Conservation (phyloP, 225 moss, liverwort and hornwort genomes). For the Takakia lepidozioides region DNA sequence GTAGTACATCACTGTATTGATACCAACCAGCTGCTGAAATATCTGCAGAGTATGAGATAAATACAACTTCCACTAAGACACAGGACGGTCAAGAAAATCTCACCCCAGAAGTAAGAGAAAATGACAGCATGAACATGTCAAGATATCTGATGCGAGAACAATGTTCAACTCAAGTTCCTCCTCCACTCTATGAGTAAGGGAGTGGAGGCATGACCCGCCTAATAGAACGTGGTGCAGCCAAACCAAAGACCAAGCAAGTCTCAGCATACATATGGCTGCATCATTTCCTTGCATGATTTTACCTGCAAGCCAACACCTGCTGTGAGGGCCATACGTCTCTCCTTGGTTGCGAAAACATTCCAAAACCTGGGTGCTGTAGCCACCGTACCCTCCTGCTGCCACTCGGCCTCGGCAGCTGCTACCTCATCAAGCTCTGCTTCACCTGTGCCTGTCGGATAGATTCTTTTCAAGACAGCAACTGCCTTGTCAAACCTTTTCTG, state of each 20-base stretch:
- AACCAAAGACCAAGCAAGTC: too few relatives aligned
- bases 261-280: too few relatives aligned
- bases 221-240: too few relatives aligned
- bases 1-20: constrained; percentile 99
- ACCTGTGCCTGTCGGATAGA: constrained; percentile 62
- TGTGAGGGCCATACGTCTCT: constrained; percentile 71
- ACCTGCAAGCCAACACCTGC: constrained; percentile 96
- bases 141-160: too few relatives aligned
- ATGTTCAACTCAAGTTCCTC: too few relatives aligned
- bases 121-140: too few relatives aligned
- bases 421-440: constrained; percentile 63
- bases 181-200: too few relatives aligned
- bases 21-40: constrained; percentile 91
- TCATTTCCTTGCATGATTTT: too few relatives aligned
- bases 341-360: constrained; percentile 52
- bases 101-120: too few relatives aligned
- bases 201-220: too few relatives aligned
- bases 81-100: too few relatives aligned
- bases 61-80: too few relatives aligned
- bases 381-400: constrained; percentile 22
- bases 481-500: constrained; percentile 81
- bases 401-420: constrained; percentile 34
- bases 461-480: constrained; percentile 42
- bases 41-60: constrained; percentile 35
- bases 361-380: constrained; percentile 17